Percentiles rank a stretch among this genome's conserved stretches.
phyloP scores from a whole-genome alignment of 2,329 filamentous ascomycete species.

The Trichoderma sp. region DNA sequence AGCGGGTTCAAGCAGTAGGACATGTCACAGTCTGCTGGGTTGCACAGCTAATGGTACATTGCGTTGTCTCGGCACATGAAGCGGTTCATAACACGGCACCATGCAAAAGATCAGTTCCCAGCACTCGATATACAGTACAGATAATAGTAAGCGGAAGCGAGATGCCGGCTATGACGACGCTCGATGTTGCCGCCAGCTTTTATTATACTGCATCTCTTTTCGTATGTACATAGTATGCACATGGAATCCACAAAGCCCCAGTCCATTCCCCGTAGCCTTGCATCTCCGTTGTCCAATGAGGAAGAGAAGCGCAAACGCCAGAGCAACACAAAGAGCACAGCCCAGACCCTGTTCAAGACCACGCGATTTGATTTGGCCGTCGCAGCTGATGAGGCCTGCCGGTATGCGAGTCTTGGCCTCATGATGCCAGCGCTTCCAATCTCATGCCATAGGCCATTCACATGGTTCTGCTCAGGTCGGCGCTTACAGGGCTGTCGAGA shows the following conservation, averaged over 20 bases:
- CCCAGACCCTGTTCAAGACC: neutral
- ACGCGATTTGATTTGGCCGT: neutral
- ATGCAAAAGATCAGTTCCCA: neutral
- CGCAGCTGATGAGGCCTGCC: neutral
- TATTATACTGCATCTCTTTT: neutral
- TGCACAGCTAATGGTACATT: neutral
- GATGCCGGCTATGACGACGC: neutral
- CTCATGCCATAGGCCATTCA: neutral
- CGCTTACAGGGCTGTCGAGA: constrained; percentile 18
- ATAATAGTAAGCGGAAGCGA: neutral
- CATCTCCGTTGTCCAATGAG: neutral
- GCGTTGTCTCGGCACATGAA: neutral
- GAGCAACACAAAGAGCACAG: neutral
- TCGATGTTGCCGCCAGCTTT: neutral
- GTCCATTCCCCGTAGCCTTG: neutral
- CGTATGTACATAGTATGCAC: no score
- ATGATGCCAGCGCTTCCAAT: constrained; percentile 21
- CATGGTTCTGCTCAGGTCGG: constrained; percentile 1
- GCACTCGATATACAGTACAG: neutral
- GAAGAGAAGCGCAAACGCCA: neutral
- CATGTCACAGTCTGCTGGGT: no score
- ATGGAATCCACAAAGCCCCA: neutral
- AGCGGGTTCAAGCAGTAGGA: neutral
- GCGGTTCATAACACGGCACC: neutral
- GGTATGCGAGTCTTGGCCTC: constrained; percentile 20